A percentile compares a stretch with the other conserved stretches of the same genome.
phyloP scores from a whole-genome alignment of 306 rosid species.

The Sindora glabra region DNA sequence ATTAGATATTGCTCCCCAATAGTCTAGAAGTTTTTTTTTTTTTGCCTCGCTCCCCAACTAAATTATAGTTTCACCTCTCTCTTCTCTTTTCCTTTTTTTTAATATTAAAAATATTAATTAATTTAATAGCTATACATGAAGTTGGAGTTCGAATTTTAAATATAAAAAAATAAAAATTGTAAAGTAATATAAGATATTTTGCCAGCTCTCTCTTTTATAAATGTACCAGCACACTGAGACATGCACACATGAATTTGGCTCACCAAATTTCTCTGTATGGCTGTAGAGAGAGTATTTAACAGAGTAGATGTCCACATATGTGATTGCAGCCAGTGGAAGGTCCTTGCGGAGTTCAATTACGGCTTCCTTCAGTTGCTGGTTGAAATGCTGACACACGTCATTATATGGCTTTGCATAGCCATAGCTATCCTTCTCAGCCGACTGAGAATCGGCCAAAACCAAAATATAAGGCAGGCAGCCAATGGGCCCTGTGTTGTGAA shows the following conservation, averaged over 20 bases:
- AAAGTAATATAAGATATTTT: no score
- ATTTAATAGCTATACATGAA: no score
- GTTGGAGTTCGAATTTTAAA: no score
- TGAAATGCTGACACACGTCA: conserved; percentile 35
- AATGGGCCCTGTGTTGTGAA: conserved; percentile 2
- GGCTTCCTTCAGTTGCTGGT: conserved; percentile 29
- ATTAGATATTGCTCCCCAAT: no score
- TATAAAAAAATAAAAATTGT: no score
- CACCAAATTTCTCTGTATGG: conserved; percentile 22
- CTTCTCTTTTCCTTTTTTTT: no score
- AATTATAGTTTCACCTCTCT: no score
- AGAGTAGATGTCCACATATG: conserved; percentile 33
- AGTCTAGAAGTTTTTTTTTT: no score
- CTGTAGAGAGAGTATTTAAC: conserved; percentile 10
- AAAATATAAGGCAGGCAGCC: conserved; percentile 3
- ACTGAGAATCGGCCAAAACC: background rate
- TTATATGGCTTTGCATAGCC: conserved; percentile 44
- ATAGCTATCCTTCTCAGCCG: background rate
- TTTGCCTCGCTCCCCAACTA: no score
- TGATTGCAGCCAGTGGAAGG: conserved; percentile 33
- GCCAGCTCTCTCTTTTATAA: no score
- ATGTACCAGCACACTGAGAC: no score
- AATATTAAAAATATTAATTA: no score
- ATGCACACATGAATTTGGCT: background rate
- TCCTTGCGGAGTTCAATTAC: conserved; percentile 26